phyloP scores from a whole-genome alignment of 768 basidiomycete species.

The Gloeostereum incarnatum region DNA sequence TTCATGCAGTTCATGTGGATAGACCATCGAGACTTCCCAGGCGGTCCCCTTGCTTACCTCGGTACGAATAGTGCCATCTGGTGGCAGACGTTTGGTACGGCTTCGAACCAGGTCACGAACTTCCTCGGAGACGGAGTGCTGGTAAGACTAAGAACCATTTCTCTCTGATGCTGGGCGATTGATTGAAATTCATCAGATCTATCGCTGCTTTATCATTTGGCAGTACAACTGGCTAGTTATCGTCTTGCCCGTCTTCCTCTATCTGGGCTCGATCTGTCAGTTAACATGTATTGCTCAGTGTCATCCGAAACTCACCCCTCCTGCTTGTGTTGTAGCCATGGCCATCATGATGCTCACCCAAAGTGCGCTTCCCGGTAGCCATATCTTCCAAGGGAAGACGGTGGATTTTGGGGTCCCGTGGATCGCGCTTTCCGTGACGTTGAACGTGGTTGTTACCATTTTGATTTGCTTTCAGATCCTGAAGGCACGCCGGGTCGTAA shows the following conservation, averaged over 20 bases:
- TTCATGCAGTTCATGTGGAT: slow-evolving; percentile 28
- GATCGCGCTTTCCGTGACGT: slow-evolving; percentile 14
- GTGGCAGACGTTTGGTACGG: slow-evolving; percentile 19
- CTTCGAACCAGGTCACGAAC: slow-evolving; percentile 15
- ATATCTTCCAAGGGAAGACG: slow-evolving; percentile 15
- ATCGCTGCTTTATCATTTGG: slow-evolving; percentile 23
- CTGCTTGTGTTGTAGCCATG: slow-evolving; percentile 14
- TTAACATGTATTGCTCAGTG: background rate
- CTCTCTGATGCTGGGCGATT: background rate
- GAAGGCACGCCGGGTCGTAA: background rate
- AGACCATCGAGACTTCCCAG: slow-evolving; percentile 15
- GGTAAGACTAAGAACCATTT: slow-evolving; percentile 18
- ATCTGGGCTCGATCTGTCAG: slow-evolving; percentile 8
- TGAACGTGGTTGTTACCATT: slow-evolving; percentile 7
- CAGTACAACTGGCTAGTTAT: slow-evolving; percentile 3
- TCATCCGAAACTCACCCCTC: background rate
- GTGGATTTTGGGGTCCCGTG: slow-evolving; percentile 18
- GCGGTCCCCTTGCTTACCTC: slow-evolving; percentile 22
- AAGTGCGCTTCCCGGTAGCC: slow-evolving; percentile 15
- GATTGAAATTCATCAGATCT: slow-evolving; percentile 15
- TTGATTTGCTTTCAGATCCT: slow-evolving; percentile 3
- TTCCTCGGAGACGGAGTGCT: slow-evolving; percentile 25
- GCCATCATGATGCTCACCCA: slow-evolving; percentile 15
- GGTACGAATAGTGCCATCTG: slow-evolving; percentile 14
- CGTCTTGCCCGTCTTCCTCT: slow-evolving; percentile 9